phyloP scores from a whole-genome alignment of 345 rosid genomes.

The Trapa bicornis region DNA sequence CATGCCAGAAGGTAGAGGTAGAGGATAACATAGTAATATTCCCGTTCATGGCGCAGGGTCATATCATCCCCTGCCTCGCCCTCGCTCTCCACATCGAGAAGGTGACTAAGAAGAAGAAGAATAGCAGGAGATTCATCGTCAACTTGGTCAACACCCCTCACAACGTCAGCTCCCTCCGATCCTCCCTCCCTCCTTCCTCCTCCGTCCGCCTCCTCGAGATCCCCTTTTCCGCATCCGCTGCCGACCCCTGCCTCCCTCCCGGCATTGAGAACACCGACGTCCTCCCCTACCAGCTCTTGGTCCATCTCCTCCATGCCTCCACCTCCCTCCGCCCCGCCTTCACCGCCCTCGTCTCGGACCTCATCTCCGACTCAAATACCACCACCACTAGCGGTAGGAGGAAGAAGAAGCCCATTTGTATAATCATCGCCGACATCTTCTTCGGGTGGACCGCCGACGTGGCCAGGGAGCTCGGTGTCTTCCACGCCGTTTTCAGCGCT shows the following conservation, averaged over 20 bases:
- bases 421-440: conserved; percentile 47
- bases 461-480: conserved; percentile 40
- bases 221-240: conserved; percentile 42
- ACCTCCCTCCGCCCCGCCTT: conserved; percentile 35
- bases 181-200: conserved; percentile 38
- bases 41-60: conserved; percentile 84
- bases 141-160: conserved; percentile 49
- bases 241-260: conserved; percentile 51
- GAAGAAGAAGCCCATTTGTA: conserved; percentile 19
- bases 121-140: conserved; percentile 12
- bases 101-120: not conserved
- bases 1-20: not conserved
- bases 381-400: not conserved
- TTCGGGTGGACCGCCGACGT: conserved; percentile 52
- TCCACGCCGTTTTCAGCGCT: conserved; percentile 35
- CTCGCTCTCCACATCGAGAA: conserved; percentile 46
- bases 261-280: conserved; percentile 50
- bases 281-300: conserved; percentile 50
- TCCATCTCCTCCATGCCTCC: conserved; percentile 45
- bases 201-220: conserved; percentile 44
- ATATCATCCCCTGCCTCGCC: conserved; percentile 61
- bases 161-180: conserved; percentile 35
- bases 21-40: conserved; percentile 37
- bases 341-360: conserved; percentile 17
- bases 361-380: not conserved